Conservation (phyloP, 257 asterid species). For the Solanum raphanifolium region DNA sequence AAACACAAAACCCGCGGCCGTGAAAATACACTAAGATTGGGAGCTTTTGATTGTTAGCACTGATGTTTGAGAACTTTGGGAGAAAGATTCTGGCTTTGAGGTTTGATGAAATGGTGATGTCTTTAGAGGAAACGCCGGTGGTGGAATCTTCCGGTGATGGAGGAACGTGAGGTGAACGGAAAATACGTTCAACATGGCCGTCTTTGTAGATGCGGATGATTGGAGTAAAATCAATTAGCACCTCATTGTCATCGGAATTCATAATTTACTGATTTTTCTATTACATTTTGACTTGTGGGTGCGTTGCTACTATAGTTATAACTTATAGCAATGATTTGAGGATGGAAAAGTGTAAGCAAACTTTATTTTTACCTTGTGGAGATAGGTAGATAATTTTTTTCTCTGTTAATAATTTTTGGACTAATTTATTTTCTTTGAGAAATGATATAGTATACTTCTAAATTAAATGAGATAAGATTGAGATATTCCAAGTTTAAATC, state of each 20-base stretch:
- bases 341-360: no score
- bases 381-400: no score
- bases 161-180: conserved; percentile 7
- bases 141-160: conserved; percentile 2
- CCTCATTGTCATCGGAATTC: neutral
- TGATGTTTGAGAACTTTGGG: neutral
- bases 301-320: no score
- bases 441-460: no score
- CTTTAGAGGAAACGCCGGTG: conserved; percentile 17
- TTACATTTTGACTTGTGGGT: neutral
- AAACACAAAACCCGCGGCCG: conserved; percentile 7
- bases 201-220: conserved; percentile 8
- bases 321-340: no score
- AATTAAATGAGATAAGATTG: no score
- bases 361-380: no score
- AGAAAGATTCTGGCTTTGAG: conserved; percentile 18
- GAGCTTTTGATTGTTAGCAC: conserved; percentile 1
- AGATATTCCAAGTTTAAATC: no score
- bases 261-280: neutral
- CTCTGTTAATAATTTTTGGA: no score
- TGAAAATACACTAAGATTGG: conserved; percentile 20
- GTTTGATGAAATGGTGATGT: conserved; percentile 8
- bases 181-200: conserved; percentile 8
- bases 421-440: no score
- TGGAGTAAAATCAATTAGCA: conserved; percentile 5